Evolutionary conservation across 495 filamentous ascomycete species (phyloP), one percentile per base, ranked within the genome.

Genomic region (Penicillium coprophilum): DNA sequence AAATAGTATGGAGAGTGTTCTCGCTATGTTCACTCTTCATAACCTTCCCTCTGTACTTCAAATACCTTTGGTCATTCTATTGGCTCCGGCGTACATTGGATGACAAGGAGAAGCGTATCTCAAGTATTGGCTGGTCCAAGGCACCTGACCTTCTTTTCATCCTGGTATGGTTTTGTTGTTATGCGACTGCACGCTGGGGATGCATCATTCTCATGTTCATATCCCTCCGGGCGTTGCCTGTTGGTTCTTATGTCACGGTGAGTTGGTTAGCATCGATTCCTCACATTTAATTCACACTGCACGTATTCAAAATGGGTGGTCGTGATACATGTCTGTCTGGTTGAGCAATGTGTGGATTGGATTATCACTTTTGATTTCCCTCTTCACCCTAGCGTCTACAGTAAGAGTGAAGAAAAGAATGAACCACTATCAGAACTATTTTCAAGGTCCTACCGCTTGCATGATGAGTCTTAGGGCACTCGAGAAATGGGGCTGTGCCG

Each of bases 201-300:
- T 36, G 15, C 40, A 11, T 59, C 31, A 50, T 54, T n/a, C 45
- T 55, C 4, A 55, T 55, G 57, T 49, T 59, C 7, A 50, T 50
- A 15, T 55, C 57, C 11, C 36, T 59, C 17, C 27, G 57, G n/a
- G 51, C 41, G 12, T 40, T 59, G 27, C 51, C 57, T 44, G 36
- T 46, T 34, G 38, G 38, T 6, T 59, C 50, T 24, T 59, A 50
- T 45, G 28, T 24, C 19, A 36, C 43, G 1, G 43, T 59, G 15
- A 36, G 36, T 20, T 59, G 57, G 51, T 39, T 55, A 36, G 34
- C 50, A 12, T 43, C 57, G 10, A 54, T 59, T 11, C 51, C 57
- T 15, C 51, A 59, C 13, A 50, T 56, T 17, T 60, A 38, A 43
- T 57, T 57, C 1, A 15, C 13, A 34, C 13, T 3, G 13, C 32